Conservation (phyloP, 257 asterid species). For the Scutellaria baicalensis region DNA sequence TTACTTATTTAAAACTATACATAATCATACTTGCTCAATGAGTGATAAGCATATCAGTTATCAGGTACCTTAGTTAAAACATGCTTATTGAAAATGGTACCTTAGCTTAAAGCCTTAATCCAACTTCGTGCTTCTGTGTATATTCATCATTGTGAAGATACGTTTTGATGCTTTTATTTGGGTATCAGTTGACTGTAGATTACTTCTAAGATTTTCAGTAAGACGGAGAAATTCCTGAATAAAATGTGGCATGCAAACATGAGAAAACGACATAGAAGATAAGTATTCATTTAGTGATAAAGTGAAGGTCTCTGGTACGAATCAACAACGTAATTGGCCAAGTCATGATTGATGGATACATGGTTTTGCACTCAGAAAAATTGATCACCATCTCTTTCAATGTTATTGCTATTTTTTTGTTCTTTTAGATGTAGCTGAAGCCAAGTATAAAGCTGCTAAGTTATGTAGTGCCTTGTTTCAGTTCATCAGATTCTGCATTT, state of each 20-base stretch:
- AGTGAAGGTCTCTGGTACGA: neutral
- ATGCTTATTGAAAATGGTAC: neutral
- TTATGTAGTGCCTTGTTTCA: slow-evolving; percentile 55
- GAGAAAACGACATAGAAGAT: neutral
- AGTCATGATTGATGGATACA: slow-evolving; percentile 3
- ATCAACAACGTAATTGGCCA: neutral
- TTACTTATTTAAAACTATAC: neutral
- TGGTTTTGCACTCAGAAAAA: slow-evolving; percentile 2
- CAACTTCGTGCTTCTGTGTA: neutral
- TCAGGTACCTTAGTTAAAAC: neutral
- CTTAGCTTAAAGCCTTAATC: neutral
- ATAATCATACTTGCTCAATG: neutral
- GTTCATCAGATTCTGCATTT: slow-evolving; percentile 96
- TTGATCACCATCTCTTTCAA: slow-evolving; percentile 22
- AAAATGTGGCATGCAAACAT: neutral
- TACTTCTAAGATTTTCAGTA: neutral
- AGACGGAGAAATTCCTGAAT: neutral
- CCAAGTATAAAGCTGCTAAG: slow-evolving; percentile 42
- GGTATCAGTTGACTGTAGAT: neutral
- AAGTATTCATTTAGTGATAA: neutral
- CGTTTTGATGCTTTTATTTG: neutral
- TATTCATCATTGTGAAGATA: neutral
- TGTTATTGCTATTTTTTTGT: slow-evolving; percentile 18
- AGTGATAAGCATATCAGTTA: neutral
- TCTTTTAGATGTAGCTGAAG: slow-evolving; percentile 31